Conservation (phyloP, 2,329 filamentous ascomycete species). For the Fusarium humuli region DNA sequence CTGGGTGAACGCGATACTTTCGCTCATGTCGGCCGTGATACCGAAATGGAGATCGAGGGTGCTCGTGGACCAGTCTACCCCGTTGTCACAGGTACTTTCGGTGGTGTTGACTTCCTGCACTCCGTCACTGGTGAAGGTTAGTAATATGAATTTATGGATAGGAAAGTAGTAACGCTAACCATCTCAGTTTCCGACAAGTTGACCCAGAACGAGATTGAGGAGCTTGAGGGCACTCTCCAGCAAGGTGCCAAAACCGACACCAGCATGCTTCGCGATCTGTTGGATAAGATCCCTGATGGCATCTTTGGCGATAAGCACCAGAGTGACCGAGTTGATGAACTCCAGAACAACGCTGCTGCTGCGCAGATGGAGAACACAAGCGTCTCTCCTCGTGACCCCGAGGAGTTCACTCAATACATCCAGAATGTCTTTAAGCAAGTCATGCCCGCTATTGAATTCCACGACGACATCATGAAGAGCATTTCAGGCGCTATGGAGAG, state of each 20-base stretch:
- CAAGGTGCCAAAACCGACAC: constrained; percentile 73
- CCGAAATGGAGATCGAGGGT: constrained; percentile 76
- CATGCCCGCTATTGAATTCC: constrained; percentile 90
- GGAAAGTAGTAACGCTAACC: constrained; percentile 24
- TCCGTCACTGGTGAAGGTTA: constrained; percentile 79
- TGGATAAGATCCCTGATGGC: constrained; percentile 84
- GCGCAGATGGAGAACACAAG: constrained; percentile 80
- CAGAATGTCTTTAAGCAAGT: constrained; percentile 80
- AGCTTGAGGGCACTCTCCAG: constrained; percentile 85
- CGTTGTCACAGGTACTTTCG: constrained; percentile 90
- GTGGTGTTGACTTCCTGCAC: constrained; percentile 93
- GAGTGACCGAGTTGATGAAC: constrained; percentile 79
- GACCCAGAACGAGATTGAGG: constrained; percentile 89
- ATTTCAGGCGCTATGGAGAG: constrained; percentile 84
- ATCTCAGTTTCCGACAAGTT: constrained; percentile 83
- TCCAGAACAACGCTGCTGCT: constrained; percentile 79
- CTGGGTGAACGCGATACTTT: constrained; percentile 85
- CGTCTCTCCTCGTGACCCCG: constrained; percentile 82
- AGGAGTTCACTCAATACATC: constrained; percentile 85
- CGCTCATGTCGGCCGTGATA: constrained; percentile 83
- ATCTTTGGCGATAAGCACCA: constrained; percentile 82
- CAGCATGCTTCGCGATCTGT: constrained; percentile 80
- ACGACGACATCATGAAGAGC: constrained; percentile 85
- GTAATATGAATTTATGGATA: constrained; percentile 13
- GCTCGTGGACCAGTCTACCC: constrained; percentile 78